A percentile compares a stretch with the other conserved stretches of the same genome.
These are phyloP conservation scores for Peniophora sp. DNA, from an alignment of 1,284 basidiomycete genomes.

Conservation along the genomic window DNA sequence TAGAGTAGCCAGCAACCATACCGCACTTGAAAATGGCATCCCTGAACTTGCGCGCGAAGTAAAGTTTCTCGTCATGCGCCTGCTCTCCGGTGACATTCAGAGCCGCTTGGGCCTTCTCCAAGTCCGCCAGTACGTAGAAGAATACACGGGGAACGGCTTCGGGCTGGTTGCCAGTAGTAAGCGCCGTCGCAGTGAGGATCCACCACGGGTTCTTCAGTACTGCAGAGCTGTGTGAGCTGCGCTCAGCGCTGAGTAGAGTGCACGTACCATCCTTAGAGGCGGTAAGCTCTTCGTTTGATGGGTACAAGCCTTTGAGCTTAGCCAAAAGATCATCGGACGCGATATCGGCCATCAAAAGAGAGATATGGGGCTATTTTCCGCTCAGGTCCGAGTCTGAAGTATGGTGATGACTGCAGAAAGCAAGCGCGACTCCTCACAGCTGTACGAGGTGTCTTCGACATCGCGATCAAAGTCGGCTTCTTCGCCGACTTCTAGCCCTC, in stretches of 20 bases:
- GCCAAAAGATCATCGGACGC: constrained; percentile 17
- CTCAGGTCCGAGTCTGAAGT: too few relatives aligned
- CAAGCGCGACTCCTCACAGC: too few relatives aligned
- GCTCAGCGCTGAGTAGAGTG: background rate
- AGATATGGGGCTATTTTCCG: too few relatives aligned
- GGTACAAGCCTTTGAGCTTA: constrained; percentile 25
- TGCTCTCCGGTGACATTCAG: constrained; percentile 16
- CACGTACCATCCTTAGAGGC: constrained; percentile 11
- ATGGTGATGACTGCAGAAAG: too few relatives aligned
- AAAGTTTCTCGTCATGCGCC: constrained; percentile 24
- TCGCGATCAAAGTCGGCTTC: too few relatives aligned
- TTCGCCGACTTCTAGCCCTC: too few relatives aligned
- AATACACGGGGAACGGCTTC: constrained; percentile 49
- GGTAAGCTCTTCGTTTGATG: constrained; percentile 7
- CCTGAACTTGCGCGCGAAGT: constrained; percentile 40
- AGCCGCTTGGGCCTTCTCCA: constrained; percentile 17
- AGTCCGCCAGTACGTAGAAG: constrained; percentile 34
- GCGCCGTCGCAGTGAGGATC: constrained; percentile 44
- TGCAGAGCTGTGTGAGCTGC: constrained; percentile 1
- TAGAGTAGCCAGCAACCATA: constrained; percentile 43
- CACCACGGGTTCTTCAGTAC: constrained; percentile 43
- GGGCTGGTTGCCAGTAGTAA: constrained; percentile 45
- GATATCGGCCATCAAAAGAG: constrained; percentile 9
- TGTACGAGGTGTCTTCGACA: too few relatives aligned
- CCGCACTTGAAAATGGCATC: constrained; percentile 53